Percentiles rank a stretch among this genome's conserved stretches.
phyloP scores from a whole-genome alignment of 192 early-diverging fungal species.

The Backusella tuberculispora region DNA sequence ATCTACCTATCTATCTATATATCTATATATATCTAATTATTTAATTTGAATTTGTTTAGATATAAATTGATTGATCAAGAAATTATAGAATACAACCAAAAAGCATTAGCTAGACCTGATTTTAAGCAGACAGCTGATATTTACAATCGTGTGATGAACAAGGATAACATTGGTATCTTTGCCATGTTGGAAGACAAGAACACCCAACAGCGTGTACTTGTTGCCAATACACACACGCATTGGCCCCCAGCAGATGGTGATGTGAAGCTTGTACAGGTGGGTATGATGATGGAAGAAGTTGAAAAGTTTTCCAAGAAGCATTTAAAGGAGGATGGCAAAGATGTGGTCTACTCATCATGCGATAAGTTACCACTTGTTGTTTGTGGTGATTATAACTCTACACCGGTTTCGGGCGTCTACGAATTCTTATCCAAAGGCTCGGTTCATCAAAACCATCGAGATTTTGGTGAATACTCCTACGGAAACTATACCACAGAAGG shows the following conservation, averaged over 20 bases:
- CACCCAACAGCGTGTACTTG: constrained; percentile 68
- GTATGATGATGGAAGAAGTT: constrained; percentile 92
- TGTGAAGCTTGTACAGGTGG: constrained; percentile 95
- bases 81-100: constrained; percentile 93
- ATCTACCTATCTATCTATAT: neutral
- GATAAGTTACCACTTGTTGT: constrained; percentile 70
- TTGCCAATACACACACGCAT: constrained; percentile 90
- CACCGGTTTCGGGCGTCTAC: constrained; percentile 87
- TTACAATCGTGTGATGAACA: constrained; percentile 96
- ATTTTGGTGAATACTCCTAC: constrained; percentile 83
- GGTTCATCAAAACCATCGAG: constrained; percentile 81
- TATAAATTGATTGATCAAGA: constrained; percentile 84
- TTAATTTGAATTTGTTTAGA: constrained; percentile 45
- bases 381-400: constrained; percentile 95
- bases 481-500: constrained; percentile 84
- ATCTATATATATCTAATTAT: too few relatives aligned
- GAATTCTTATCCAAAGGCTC: constrained; percentile 84
- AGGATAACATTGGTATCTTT: constrained; percentile 93
- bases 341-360: constrained; percentile 38
- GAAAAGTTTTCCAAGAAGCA: constrained; percentile 62
- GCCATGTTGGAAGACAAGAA: constrained; percentile 85
- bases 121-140: constrained; percentile 92
- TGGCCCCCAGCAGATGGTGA: constrained; percentile 93
- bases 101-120: constrained; percentile 84
- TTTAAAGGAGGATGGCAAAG: constrained; percentile 29